Conservation (phyloP, 2,329 filamentous ascomycete species). For the Thielaviopsis punctulata region DNA sequence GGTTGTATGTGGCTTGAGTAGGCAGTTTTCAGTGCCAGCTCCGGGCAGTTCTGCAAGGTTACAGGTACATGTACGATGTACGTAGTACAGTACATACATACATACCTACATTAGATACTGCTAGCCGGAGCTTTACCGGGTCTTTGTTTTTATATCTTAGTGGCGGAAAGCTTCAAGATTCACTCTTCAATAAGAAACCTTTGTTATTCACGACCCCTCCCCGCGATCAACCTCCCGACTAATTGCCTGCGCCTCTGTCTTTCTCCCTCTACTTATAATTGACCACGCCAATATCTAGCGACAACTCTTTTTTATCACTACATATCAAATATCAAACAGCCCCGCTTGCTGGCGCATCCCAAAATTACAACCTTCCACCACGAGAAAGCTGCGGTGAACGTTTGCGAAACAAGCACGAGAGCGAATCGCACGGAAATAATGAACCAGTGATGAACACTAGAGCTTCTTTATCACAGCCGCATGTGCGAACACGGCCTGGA, state of each 20-base stretch:
- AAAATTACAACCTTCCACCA: not conserved
- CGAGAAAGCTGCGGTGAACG: not conserved
- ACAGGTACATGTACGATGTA: too few species aligned
- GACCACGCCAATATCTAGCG: not conserved
- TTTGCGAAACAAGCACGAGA: not conserved
- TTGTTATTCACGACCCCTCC: not conserved
- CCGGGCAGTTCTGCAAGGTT: too few species aligned
- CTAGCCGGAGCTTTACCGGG: not conserved
- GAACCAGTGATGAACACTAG: constrained; percentile 4
- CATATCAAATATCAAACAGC: too few species aligned
- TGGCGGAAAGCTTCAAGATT: not conserved
- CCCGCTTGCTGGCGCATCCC: not conserved
- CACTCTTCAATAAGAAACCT: too few species aligned
- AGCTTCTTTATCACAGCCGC: constrained; percentile 5
- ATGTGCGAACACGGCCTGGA: constrained; percentile 5
- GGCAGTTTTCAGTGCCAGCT: too few species aligned
- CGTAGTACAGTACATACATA: too few species aligned
- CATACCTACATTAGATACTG: too few species aligned
- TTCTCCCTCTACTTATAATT: too few species aligned
- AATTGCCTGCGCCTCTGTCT: too few species aligned
- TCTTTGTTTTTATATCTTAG: not conserved
- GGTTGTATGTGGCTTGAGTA: too few species aligned
- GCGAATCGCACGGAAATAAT: not conserved
- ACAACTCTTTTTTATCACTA: too few species aligned
- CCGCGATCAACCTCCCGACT: not conserved